A percentile compares a stretch with the other conserved stretches of the same genome.
phyloP scores from a whole-genome alignment of 495 filamentous ascomycete species.

The Pyronema omphalodes region DNA sequence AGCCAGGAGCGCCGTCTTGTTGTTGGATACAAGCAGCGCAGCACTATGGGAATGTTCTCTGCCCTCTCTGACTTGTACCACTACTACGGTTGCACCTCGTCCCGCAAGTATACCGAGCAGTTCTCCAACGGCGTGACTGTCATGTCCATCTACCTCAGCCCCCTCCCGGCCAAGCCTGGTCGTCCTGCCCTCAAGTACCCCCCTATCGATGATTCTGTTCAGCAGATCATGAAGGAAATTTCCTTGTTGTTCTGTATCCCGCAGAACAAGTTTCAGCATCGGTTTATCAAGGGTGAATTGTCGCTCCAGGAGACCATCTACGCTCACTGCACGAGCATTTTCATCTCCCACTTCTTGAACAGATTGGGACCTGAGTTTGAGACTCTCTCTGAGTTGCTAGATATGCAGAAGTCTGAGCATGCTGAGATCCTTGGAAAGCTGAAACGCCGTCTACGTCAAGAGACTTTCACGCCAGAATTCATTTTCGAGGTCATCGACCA shows the following conservation, averaged over 20 bases:
- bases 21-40: conserved; percentile 80
- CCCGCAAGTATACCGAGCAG: conserved; percentile 94
- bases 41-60: conserved; percentile 85
- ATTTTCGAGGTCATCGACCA: conserved; percentile 91
- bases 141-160: conserved; percentile 82
- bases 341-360: conserved; percentile 93
- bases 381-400: conserved; percentile 64
- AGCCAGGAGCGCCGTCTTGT: conserved; percentile 82
- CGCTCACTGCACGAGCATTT: conserved; percentile 92
- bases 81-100: conserved; percentile 92
- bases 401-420: conserved; percentile 62
- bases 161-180: conserved; percentile 28
- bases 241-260: conserved; percentile 95
- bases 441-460: conserved; percentile 83
- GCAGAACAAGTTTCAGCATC: conserved; percentile 78
- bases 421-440: conserved; percentile 85
- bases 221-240: conserved; percentile 97
- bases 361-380: conserved; percentile 81
- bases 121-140: conserved; percentile 97
- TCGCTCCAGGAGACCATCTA: conserved; percentile 96
- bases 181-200: conserved; percentile 27
- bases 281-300: conserved; percentile 74
- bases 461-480: conserved; percentile 95
- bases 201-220: conserved; percentile 80
- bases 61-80: conserved; percentile 92